These are phyloP conservation scores for Earliella scabrosa DNA, from an alignment of 1,284 basidiomycete genomes.

Conservation along the genomic window DNA sequence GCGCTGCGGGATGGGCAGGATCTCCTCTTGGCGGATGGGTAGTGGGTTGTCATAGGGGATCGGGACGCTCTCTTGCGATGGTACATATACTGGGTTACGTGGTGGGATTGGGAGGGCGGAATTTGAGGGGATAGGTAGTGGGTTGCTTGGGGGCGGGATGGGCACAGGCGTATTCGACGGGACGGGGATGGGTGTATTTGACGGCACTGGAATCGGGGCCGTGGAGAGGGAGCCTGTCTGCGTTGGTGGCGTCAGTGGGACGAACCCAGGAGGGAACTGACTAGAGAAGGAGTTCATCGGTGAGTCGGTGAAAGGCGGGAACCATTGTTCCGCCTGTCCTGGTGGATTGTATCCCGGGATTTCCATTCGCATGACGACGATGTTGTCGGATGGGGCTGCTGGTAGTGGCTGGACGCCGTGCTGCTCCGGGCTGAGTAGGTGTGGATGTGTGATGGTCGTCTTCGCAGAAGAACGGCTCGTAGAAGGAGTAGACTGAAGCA, in stretches of 20 bases:
- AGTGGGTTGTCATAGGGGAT: slow-evolving; percentile 8
- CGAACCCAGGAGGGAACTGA: slow-evolving; percentile 25
- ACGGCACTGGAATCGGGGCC: not conserved
- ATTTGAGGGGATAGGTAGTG: slow-evolving; percentile 6
- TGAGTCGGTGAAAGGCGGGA: slow-evolving; percentile 16
- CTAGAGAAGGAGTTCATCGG: slow-evolving; percentile 14
- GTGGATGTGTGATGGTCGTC: slow-evolving; percentile 17
- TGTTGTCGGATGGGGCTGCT: slow-evolving; percentile 13
- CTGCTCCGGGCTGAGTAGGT: slow-evolving; percentile 26
- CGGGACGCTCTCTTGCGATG: slow-evolving; percentile 4
- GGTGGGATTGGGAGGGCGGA: slow-evolving; percentile 2
- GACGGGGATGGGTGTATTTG: slow-evolving; percentile 3
- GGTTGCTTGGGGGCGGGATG: slow-evolving; percentile 7
- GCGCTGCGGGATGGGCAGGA: slow-evolving; percentile 14
- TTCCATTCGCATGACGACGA: slow-evolving; percentile 21
- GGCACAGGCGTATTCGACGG: slow-evolving; percentile 8
- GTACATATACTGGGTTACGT: slow-evolving; percentile 12
- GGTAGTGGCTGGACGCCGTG: slow-evolving; percentile 9
- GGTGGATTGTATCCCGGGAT: slow-evolving; percentile 16
- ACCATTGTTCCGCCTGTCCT: slow-evolving; percentile 8
- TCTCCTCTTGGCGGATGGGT: slow-evolving; percentile 5
- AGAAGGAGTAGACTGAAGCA: slow-evolving; percentile 17
- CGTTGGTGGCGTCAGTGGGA: slow-evolving; percentile 15
- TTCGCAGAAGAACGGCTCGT: slow-evolving; percentile 16
- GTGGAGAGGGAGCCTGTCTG: not conserved